These are phyloP conservation scores for Talaromyces nanjingensis DNA, from an alignment of 495 filamentous ascomycete species.

Conservation along the genomic window DNA sequence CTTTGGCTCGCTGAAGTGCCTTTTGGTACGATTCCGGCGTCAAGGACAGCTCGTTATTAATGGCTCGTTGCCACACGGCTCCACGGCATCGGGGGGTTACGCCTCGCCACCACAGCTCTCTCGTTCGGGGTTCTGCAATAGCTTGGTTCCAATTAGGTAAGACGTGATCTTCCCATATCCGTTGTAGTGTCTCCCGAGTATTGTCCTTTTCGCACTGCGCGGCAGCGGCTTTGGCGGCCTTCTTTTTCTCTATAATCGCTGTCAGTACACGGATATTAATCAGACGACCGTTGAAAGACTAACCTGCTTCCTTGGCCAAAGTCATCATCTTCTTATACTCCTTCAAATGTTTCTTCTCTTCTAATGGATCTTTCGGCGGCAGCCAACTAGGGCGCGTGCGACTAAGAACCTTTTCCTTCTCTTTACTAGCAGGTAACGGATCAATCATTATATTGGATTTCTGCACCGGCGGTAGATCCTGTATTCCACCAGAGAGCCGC, in stretches of 20 bases:
- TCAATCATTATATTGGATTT: slow-evolving; percentile 94
- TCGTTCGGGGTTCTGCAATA: slow-evolving; percentile 65
- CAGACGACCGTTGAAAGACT: slow-evolving; percentile 15
- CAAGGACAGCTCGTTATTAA: slow-evolving; percentile 83
- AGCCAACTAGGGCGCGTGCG: slow-evolving; percentile 92
- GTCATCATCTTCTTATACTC: slow-evolving; percentile 95
- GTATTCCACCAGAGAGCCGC: slow-evolving; percentile 38
- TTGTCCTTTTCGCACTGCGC: slow-evolving; percentile 58
- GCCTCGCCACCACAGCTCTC: slow-evolving; percentile 93
- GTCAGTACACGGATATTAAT: slow-evolving; percentile 7
- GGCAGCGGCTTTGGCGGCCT: slow-evolving; percentile 41
- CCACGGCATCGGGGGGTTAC: slow-evolving; percentile 73
- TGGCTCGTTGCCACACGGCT: slow-evolving; percentile 76
- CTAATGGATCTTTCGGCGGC: slow-evolving; percentile 86
- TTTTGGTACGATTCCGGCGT: slow-evolving; percentile 69
- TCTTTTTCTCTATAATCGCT: slow-evolving; percentile 33
- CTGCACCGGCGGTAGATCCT: slow-evolving; percentile 74
- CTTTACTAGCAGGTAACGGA: slow-evolving; percentile 88
- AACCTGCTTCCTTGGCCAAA: slow-evolving; percentile 64
- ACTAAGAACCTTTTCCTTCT: slow-evolving; percentile 89
- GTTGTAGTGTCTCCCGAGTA: slow-evolving; percentile 53
- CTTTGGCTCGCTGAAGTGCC: slow-evolving; percentile 67
- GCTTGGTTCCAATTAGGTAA: slow-evolving; percentile 77
- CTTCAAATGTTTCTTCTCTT: slow-evolving; percentile 84
- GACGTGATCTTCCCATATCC: slow-evolving; percentile 84